These are phyloP conservation scores for Boletus smithii DNA, from an alignment of 1,284 basidiomycete genomes.

Conservation along the genomic window DNA sequence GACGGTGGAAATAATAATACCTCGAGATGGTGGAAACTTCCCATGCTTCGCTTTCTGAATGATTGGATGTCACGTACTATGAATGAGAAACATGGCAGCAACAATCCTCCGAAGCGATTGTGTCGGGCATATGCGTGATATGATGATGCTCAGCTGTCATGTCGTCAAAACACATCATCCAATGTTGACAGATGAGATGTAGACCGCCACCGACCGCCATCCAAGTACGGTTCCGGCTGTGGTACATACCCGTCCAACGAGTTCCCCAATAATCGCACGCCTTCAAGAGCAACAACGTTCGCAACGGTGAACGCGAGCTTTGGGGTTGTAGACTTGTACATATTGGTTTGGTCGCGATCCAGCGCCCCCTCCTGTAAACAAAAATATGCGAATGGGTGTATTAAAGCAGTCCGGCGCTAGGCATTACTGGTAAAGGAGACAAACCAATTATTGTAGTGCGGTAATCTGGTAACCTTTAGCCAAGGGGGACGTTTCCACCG, in stretches of 20 bases:
- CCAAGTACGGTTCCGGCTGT: background rate
- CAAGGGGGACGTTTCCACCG: conserved; percentile 5
- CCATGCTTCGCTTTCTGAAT: background rate
- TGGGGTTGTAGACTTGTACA: background rate
- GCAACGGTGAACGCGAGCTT: background rate
- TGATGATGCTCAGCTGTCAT: conserved; percentile 5
- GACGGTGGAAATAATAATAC: background rate
- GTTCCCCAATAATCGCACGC: background rate
- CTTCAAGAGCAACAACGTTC: background rate
- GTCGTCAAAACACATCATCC: conserved; percentile 6
- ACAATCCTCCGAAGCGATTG: background rate
- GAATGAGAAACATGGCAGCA: background rate
- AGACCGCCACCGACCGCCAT: conserved; percentile 7
- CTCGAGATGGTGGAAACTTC: conserved; percentile 4
- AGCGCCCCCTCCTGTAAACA: background rate
- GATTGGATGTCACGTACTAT: background rate
- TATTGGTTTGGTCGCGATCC: conserved; percentile 4
- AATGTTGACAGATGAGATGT: conserved; percentile 8
- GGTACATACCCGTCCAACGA: background rate
- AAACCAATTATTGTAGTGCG: background rate
- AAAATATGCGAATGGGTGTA: background rate
- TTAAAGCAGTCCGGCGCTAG: background rate
- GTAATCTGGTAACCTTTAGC: conserved; percentile 20
- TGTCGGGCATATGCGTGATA: background rate
- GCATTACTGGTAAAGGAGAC: conserved; percentile 7